phyloP scores from a whole-genome alignment of 352 stramenopile species.

The Aphanomyces invadans region DNA sequence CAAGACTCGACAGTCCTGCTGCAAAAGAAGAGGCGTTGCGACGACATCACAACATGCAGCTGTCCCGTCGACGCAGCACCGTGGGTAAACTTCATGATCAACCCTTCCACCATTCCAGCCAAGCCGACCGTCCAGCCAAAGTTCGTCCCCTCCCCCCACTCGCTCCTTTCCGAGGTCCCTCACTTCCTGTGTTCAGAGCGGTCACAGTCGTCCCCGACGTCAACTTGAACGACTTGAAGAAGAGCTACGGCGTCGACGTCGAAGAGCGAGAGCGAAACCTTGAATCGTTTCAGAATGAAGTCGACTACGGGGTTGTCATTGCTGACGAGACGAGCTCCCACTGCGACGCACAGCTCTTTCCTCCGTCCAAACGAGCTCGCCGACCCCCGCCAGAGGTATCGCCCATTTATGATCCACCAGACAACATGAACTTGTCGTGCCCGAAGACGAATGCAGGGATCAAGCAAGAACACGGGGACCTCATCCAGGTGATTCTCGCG shows the following conservation, averaged over 20 bases:
- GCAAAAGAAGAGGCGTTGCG: slow-evolving; percentile 36
- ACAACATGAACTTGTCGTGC: too few relatives aligned
- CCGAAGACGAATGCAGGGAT: too few relatives aligned
- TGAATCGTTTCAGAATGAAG: slow-evolving; percentile 22
- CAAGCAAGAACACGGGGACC: too few relatives aligned
- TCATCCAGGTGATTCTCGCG: too few relatives aligned
- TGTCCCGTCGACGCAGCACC: slow-evolving; percentile 44
- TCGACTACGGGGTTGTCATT: neutral
- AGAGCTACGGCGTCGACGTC: slow-evolving; percentile 21
- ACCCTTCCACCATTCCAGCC: neutral
- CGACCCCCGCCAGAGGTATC: too few relatives aligned
- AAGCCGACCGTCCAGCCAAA: neutral
- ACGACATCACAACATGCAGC: slow-evolving; percentile 33
- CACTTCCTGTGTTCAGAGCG: too few relatives aligned
- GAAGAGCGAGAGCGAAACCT: slow-evolving; percentile 16
- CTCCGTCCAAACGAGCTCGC: neutral
- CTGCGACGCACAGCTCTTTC: neutral
- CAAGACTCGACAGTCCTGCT: slow-evolving; percentile 11
- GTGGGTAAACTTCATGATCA: slow-evolving; percentile 40
- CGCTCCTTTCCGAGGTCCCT: too few relatives aligned
- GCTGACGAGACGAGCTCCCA: neutral
- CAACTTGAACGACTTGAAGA: slow-evolving; percentile 23
- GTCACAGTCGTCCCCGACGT: neutral
- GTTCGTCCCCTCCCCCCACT: too few relatives aligned
- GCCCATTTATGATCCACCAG: too few relatives aligned